phyloP scores from a whole-genome alignment of 202 grass and related monocot species.

The Brachypodium distachyon region DNA sequence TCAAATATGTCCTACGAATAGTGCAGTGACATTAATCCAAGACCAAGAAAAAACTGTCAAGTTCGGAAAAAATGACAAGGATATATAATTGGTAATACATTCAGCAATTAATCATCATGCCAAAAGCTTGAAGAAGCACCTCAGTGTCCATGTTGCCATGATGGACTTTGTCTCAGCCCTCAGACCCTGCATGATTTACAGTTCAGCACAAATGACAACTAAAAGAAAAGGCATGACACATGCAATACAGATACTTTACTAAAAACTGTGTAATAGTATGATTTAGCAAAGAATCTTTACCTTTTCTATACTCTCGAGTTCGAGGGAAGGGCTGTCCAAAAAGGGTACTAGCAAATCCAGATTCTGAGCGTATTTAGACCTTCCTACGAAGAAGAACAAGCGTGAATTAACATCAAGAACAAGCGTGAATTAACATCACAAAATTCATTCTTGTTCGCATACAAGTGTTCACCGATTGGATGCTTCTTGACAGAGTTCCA shows the following conservation, averaged over 20 bases:
- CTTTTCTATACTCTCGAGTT: slow-evolving; percentile 69
- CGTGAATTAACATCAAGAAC: not conserved
- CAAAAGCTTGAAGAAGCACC: slow-evolving; percentile 31
- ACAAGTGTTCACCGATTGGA: not conserved
- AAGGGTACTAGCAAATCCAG: slow-evolving; percentile 69
- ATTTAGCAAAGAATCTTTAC: not conserved
- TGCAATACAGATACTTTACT: not conserved
- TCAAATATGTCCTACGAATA: slow-evolving; percentile 54
- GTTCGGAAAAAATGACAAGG: not conserved
- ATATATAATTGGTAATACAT: not conserved
- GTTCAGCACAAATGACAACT: not conserved
- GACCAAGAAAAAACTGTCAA: not conserved
- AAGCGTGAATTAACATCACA: not conserved
- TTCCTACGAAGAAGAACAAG: slow-evolving; percentile 38
- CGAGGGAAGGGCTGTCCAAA: slow-evolving; percentile 62
- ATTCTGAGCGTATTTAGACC: slow-evolving; percentile 66
- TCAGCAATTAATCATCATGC: not conserved
- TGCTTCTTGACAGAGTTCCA: not conserved
- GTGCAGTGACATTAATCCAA: not conserved
- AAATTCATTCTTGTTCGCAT: not conserved
- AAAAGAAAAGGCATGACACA: not conserved
- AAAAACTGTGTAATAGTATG: not conserved
- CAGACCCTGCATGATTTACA: slow-evolving; percentile 24
- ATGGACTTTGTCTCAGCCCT: slow-evolving; percentile 42
- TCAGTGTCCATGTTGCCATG: slow-evolving; percentile 69